Base-by-base conservation (phyloP, 805 yeast genomes). In the Suhomyces vadensis region DNA sequence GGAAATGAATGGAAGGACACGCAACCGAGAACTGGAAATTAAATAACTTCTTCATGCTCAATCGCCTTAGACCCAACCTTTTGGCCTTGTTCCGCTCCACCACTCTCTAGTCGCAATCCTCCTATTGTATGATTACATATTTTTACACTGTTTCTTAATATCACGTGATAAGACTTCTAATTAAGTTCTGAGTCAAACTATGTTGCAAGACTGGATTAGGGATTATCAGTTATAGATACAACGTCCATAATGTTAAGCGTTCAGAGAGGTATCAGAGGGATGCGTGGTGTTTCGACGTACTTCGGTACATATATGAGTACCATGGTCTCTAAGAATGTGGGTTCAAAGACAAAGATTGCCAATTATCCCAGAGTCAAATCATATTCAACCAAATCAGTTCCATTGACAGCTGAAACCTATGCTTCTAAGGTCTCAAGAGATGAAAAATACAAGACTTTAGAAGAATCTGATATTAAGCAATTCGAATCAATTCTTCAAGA, bases 321-420 rank as follows among this genome's bases (percentile, higher is more conserved):
- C 10, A 29, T 29, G n/a, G n/a, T n/a, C 11, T 14, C n/a, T 20
- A 29, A 8, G 33, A 29, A 20, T 5, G n/a, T 29, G n/a, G 20
- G 16, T 4, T 7, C 33, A 29, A 29, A 6, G 9, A n/a, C 16
- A 17, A 29, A 7, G 9, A 14, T 29, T 9, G 33, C 37, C 24
- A 33, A 10, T 17, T 19, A 19, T 20, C 23, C 37, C 24, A 33
- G 37, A 33, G 24, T 33, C 37, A 33, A 20, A 33, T 19, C 17
- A 20, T 64, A 61, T 46, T 57, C 69, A 11, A 55, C 64, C 16
- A 62, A 61, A 39, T 35, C 65, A 0, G 78, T 74, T 17, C 71
- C 78, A 40, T 68, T 87, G 31, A 89, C 97, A 0, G 74, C 84
- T 1, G 92, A 86, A 39, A 70, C 83, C 3, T 89, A 89, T 59